Evolutionary conservation across 768 basidiomycete species (phyloP).

Genomic region (Auricularia sp.): DNA sequence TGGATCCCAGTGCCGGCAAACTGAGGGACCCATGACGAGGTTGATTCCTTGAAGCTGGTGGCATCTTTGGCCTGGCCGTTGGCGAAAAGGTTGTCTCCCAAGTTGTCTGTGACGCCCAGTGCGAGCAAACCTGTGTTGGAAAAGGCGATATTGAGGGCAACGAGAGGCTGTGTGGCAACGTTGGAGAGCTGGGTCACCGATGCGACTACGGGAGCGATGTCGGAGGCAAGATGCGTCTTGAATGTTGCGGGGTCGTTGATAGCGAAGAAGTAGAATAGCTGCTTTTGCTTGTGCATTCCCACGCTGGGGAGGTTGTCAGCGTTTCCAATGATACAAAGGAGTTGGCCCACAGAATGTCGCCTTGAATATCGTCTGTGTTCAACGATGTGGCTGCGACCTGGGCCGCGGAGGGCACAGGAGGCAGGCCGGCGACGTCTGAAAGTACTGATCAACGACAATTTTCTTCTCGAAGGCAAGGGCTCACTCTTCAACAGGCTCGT

Average conservation of each 20-base stretch:
- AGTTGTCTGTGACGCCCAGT: constrained; percentile 13
- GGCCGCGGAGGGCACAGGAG: background rate
- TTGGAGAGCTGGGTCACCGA: constrained; percentile 29
- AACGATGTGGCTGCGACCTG: constrained; percentile 1
- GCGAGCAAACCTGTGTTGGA: constrained; percentile 11
- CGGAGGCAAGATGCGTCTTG: background rate
- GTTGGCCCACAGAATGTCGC: constrained; percentile 9
- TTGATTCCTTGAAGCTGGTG: constrained; percentile 8
- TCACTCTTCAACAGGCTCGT: background rate
- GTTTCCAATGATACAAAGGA: background rate
- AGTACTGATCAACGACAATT: background rate
- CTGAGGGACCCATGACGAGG: constrained; percentile 10
- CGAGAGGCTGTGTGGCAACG: constrained; percentile 9
- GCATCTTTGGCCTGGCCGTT: constrained; percentile 25
- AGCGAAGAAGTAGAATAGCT: constrained; percentile 16
- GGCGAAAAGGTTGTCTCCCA: constrained; percentile 10
- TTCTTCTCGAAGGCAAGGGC: background rate
- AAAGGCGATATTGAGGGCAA: constrained; percentile 15
- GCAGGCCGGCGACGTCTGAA: background rate
- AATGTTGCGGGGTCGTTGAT: constrained; percentile 3
- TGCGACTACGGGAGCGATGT: constrained; percentile 3
- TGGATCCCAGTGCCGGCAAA: constrained; percentile 9
- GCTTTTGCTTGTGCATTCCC: constrained; percentile 22
- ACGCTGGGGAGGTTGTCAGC: background rate
- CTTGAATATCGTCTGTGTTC: constrained; percentile 7